phyloP scores from a whole-genome alignment of 2,329 filamentous ascomycete species.

The Samsoniella hepiali region DNA sequence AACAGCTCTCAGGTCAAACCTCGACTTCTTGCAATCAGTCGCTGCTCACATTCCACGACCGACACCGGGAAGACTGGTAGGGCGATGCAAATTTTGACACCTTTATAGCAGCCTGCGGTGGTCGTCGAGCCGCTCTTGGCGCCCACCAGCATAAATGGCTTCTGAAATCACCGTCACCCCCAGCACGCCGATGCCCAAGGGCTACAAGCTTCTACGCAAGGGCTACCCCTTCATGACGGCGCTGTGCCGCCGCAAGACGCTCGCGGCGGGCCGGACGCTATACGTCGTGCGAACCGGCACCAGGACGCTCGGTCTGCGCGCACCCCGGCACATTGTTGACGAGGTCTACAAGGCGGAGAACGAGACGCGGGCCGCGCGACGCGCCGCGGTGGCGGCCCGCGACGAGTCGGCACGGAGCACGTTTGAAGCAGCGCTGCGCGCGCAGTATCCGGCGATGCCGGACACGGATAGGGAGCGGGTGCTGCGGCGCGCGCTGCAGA shows the following conservation, averaged over 20 bases:
- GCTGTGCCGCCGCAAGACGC: conserved; percentile 38
- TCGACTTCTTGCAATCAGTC: not conserved
- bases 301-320: conserved; percentile 36
- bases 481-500: conserved; percentile 41
- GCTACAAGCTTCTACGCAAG: conserved; percentile 41
- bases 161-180: conserved; percentile 25
- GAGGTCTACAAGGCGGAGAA: conserved; percentile 30
- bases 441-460: conserved; percentile 42
- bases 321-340: conserved; percentile 33
- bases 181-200: conserved; percentile 33
- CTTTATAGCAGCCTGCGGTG: not conserved
- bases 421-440: conserved; percentile 35
- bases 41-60: not conserved
- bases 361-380: conserved; percentile 32
- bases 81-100: not conserved
- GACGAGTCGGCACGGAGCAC: conserved; percentile 33
- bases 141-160: conserved; percentile 4
- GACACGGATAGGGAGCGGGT: conserved; percentile 31
- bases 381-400: conserved; percentile 30
- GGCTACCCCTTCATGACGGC: conserved; percentile 42
- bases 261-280: conserved; percentile 30
- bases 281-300: conserved; percentile 35
- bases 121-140: not conserved
- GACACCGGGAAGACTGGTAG: too few species aligned
- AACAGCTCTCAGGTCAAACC: not conserved